These are phyloP conservation scores for Talaromyces borbonicus DNA, from an alignment of 495 filamentous ascomycete species.

Conservation along the genomic window DNA sequence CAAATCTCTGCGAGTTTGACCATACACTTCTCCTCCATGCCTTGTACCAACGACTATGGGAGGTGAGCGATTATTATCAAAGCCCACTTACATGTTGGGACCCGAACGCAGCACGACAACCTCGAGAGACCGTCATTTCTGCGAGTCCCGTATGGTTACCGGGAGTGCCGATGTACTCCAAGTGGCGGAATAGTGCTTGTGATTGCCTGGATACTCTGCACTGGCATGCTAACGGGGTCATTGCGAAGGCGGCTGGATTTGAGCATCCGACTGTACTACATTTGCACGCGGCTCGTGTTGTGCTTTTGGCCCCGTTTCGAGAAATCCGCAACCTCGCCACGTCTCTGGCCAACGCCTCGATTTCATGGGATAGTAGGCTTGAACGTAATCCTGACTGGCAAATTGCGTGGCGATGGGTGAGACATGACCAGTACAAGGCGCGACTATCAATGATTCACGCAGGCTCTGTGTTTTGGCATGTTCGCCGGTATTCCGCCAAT, in stretches of 20 bases:
- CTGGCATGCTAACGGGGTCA: constrained; percentile 41
- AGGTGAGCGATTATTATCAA: constrained; percentile 38
- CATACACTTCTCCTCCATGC: constrained; percentile 41
- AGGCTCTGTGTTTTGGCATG: constrained; percentile 39
- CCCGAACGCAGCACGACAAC: constrained; percentile 36
- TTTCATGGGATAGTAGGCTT: constrained; percentile 21
- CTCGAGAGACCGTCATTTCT: constrained; percentile 25
- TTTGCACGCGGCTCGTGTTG: constrained; percentile 39
- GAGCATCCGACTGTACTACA: constrained; percentile 44
- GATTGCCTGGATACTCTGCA: constrained; percentile 47
- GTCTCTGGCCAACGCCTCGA: constrained; percentile 20
- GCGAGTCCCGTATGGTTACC: constrained; percentile 40
- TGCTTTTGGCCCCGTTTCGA: constrained; percentile 29
- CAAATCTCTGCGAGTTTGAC: constrained; percentile 36
- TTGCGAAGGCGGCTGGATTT: constrained; percentile 34
- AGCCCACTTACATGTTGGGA: constrained; percentile 39
- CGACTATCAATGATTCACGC: constrained; percentile 45
- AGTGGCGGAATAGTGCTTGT: constrained; percentile 47
- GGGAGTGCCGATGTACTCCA: constrained; percentile 37
- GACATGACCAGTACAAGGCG: constrained; percentile 44
- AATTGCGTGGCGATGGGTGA: constrained; percentile 39
- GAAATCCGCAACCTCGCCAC: constrained; percentile 30
- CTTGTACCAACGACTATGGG: constrained; percentile 41
- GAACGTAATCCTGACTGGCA: constrained; percentile 30
- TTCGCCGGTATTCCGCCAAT: constrained; percentile 36